Evolutionary conservation across 176 grass and related monocot species (phyloP), one percentile per base, ranked within the genome.

Genomic region (Chloris gayana): DNA sequence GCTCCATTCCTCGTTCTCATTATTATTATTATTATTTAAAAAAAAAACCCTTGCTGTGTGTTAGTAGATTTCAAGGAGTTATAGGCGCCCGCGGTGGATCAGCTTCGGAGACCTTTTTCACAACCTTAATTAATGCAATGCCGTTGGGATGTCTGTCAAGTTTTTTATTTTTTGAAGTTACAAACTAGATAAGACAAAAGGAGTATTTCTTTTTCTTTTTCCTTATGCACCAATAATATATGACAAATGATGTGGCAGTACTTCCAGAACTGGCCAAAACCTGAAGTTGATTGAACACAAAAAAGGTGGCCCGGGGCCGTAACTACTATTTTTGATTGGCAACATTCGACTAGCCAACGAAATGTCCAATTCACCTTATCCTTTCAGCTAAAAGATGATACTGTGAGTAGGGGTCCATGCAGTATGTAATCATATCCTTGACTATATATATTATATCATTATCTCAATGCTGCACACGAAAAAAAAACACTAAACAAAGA

Each of bases 241-340:
- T 64, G n/a, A 59, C 34, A 56, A 54, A 59, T 15, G 59, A 34
- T 33, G 11, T 67, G 29, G 47, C 39, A n/a, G 24, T 68, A 57
- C 65, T 79, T 58, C n/a, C 18, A 30, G 14, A 82, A 74, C 69
- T 88, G 82, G 67, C 10, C 26, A n/a, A 75, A 80, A 78, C 27
- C 60, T 67, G 58, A 78, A 69, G 22, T 33, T 72, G 44, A 54
- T 56, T 56, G 72, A 14, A 4, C 24, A 57, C 65, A 26, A 30
- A 87, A 77, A 83, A 64, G 62, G 76, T 57, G 30, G 56, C 56
- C 82, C 45, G 56, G 82, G 77, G 45, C 77, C 82, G 8, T 73
- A 85, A 89, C 62, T 70, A 85, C 77, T 85, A 58, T 89, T 75
- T 51, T 15, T 84, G 54, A 84, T 75, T 75, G 87, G 64, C 64